Evolutionary conservation across 2,329 filamentous ascomycete genomes (phyloP), one percentile per base, ranked within the genome.

Genomic region (Exophiala lecanii-corni): DNA sequence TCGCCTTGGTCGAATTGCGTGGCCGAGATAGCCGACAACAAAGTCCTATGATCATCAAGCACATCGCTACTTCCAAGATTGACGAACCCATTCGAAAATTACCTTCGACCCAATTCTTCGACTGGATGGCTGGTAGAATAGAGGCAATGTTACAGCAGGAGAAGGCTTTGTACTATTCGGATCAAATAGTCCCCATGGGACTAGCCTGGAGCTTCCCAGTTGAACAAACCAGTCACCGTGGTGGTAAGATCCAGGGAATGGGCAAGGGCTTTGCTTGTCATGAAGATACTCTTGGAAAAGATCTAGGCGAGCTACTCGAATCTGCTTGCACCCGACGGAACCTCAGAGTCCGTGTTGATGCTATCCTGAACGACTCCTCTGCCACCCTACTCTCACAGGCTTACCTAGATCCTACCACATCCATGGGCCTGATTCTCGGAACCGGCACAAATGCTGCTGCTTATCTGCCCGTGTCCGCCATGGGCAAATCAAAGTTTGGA

Each of bases 161-260:
- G 20, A 64, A 68, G 41, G 68, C 58, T 33, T 17, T 40, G 3
- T 43, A 28, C 32, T 34, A 39, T 9, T 35, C 42, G 6, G 49
- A 55, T 10, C 59, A 59, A 3, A 67, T 65, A 9, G 61, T 82
- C 42, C 67, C 71, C 4, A 76, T 82, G 69, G 79, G 79, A 3
- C 55, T 83, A 50, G 76, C 79, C 2, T 83, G 79, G 79, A 81
- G 79, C 2, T 82, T 83, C 59, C 79, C 79, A 1, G 71, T 83
- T 41, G 75, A 81, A 61, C 78, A 82, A 63, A 82, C 78, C 4
- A 81, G 77, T 9, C 69, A 71, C 42, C 69, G 72, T 40, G 75
- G 69, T 35, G 79, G 77, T 5, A 71, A 70, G 33, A 62, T 82
- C 15, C 67, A 79, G 39, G 69, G 70, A 12, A 83, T 83, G 79